These are phyloP conservation scores for Pseudogymnoascus sp. DNA, from an alignment of 2,329 filamentous ascomycete species.

Conservation along the genomic window DNA sequence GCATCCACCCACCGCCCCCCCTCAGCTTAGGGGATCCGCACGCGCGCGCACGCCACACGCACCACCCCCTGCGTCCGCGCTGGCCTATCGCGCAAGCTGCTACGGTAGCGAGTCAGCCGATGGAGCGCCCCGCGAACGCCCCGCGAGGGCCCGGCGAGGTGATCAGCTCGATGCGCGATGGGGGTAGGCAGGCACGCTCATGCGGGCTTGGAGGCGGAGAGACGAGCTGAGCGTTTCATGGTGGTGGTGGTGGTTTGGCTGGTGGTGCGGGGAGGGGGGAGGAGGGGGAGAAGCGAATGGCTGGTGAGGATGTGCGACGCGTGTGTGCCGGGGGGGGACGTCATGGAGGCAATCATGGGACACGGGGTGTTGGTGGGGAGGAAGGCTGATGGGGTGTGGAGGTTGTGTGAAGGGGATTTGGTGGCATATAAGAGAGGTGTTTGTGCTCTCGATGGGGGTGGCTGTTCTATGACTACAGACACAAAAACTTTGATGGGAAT, in stretches of 20 bases:
- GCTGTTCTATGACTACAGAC: neutral
- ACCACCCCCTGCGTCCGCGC: neutral
- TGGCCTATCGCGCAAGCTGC: too few species aligned
- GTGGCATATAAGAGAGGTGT: neutral
- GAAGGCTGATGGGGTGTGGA: neutral
- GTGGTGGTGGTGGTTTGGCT: neutral
- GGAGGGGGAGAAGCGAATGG: neutral
- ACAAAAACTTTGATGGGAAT: neutral
- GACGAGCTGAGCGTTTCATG: neutral
- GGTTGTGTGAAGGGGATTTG: neutral
- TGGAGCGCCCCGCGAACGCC: neutral
- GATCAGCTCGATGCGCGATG: neutral
- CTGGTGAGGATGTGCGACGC: neutral
- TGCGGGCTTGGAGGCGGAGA: neutral
- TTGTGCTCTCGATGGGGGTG: neutral
- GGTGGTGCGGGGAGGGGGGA: neutral
- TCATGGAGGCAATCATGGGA: neutral
- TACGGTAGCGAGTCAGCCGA: neutral
- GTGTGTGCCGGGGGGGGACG: neutral
- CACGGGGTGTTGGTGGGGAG: neutral
- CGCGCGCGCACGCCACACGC: neutral
- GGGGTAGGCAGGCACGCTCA: neutral
- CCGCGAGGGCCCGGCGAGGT: too few species aligned
- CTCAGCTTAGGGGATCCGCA: neutral
- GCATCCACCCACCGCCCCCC: too few species aligned